Base-by-base conservation (phyloP, 805 yeast species). In the Brettanomyces bruxellensis region DNA sequence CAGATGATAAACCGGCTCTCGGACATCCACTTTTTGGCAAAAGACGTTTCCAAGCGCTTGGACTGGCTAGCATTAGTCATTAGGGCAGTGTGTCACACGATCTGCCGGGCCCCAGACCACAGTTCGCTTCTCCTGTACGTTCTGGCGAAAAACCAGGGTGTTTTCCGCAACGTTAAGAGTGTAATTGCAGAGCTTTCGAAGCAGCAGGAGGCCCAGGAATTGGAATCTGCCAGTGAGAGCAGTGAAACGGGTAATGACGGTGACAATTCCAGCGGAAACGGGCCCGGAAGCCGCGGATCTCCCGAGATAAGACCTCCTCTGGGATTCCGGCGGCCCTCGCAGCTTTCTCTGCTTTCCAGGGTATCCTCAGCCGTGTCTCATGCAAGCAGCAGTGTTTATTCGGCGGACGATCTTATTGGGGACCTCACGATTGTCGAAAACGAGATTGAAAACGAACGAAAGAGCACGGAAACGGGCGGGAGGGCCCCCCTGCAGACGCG, bases 51-150 rank as follows among this genome's bases (percentile, higher is more conserved):
- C 9, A 54, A 67, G 46, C 38, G 38, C 7, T 57, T 78, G 6
- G 87, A 82, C 51, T 57, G 76, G 36, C 57, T 84, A 28, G 81
- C 89, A 0, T 59, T 84, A 11, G 38, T 84, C n/a, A 51, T 83
- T 4, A 67, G 85, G 45, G 66, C 84, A 1, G 59, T 82, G 3
- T 69, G 80, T 43, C 76, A 75, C 24, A 70, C 79, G 4, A 64
- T 76, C 3, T 58, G 74, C n/a, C 70, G 79, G 41, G 57, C 68
- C 52, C 81, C 79, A 5, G 61, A 62, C 24, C 76, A 78, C 30
- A 73, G 83, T 1, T 61, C 79, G 47, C 72, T 79, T 59, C 62
- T 83, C 49, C 55, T 82, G 7, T 80, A 71, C 55, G 67, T 76
- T 0, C 55, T 83, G 3, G 46, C 70, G 14, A 73, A 70, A 47